Percentiles rank a stretch among this genome's conserved stretches.
phyloP scores from a whole-genome alignment of 176 grass and related monocot species.

The Olyra latifolia region DNA sequence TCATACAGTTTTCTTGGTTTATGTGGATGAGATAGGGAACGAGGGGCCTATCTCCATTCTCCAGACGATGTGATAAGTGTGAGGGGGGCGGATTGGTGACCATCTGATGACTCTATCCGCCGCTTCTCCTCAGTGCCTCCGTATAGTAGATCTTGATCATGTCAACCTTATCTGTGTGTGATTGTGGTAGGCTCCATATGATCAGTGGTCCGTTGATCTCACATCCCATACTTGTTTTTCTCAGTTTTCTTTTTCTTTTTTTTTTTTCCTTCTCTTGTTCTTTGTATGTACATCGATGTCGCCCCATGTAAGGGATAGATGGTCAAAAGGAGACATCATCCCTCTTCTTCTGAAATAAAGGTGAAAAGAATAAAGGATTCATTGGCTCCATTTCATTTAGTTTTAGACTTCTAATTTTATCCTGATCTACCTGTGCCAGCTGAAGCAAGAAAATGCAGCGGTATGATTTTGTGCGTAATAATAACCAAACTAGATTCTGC shows the following conservation, averaged over 20 bases:
- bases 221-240: neutral
- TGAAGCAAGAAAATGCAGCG: neutral
- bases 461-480: neutral
- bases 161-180: slow-evolving; percentile 26
- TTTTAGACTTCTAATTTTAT: neutral
- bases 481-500: neutral
- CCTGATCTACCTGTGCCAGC: neutral
- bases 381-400: neutral
- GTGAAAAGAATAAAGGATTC: slow-evolving; percentile 9
- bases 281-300: slow-evolving; percentile 19
- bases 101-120: neutral
- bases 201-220: slow-evolving; percentile 32
- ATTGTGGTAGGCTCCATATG: slow-evolving; percentile 37
- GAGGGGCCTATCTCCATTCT: slow-evolving; percentile 1
- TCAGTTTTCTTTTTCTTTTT: neutral
- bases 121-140: neutral
- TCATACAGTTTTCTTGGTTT: slow-evolving; percentile 6
- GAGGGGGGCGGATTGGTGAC: slow-evolving; percentile 15
- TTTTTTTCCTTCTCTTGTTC: neutral
- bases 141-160: slow-evolving; percentile 12
- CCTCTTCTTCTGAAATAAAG: slow-evolving; percentile 32
- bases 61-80: slow-evolving; percentile 31
- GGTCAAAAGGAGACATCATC: slow-evolving; percentile 35
- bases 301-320: slow-evolving; percentile 1
- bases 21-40: slow-evolving; percentile 10